Evolutionary conservation across 306 rosid species (phyloP), one percentile per base, ranked within the genome.

Genomic region (Quercus aquifolioides): DNA sequence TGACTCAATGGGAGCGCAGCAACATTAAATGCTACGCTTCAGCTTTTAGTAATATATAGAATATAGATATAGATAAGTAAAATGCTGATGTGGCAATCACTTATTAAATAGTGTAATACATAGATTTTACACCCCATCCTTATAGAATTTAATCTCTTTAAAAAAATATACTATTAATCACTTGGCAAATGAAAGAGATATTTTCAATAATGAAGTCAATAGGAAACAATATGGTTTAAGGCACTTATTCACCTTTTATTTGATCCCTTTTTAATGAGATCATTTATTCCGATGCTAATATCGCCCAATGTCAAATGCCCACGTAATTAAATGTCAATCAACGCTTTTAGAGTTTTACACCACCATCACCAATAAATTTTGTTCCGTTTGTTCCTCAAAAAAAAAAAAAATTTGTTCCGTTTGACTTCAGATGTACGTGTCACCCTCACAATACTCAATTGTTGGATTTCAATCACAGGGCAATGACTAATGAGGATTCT

Each of bases 361-460:
- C 52, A 46, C 52, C 15, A 8, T 35, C 43, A 35, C 9, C 43
- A 6, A 35, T 35, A 6, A 4, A 31, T 68, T 75, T 43, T 58
- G 78, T 80, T 80, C 80, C 4, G 6, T 74, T 75, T 75, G 72
- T 23, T 23, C 23, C 23, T 23, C 23, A 23, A 23, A 23, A 23
- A 23, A 23, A 23, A 23, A 23, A 23, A 23, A 23, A 23, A 23
- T 75, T 43, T 58, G 78, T 80, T 80, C 80, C 4, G 6, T 74
- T 75, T 75, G 72, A 80, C 79, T 58, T 71, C 0, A 25, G 35
- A 35, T 59, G 78, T 77, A n/a, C 67, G 80, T 77, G 88, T 82
- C 86, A 79, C 76, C 7, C 69, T 20, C 71, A 68, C 38, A 75
- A 41, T 62, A 76, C 69, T 75, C 73, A 54, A 76, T 78, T 30